A percentile compares a stretch with the other conserved stretches of the same genome.
Evolutionary conservation across 192 early-diverging fungal genomes (phyloP).

Genomic region (Linnemannia schmuckeri): DNA sequence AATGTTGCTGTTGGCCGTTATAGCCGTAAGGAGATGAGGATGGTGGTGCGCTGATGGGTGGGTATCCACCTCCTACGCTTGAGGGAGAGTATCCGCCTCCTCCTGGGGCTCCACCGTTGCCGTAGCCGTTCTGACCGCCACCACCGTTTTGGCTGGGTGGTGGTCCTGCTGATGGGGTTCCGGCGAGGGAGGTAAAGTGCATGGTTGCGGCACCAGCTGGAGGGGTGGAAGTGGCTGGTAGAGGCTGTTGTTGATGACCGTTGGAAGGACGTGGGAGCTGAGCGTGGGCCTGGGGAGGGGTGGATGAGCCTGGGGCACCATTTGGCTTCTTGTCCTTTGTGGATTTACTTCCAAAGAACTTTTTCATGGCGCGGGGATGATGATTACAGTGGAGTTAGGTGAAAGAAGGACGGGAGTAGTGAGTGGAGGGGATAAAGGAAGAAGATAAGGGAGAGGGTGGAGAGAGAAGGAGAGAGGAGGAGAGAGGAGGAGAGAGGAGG

Average conservation of each 20-base stretch:
- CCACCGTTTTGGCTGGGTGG: constrained; percentile 13
- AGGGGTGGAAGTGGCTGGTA: constrained; percentile 1
- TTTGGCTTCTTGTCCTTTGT: constrained; percentile 53
- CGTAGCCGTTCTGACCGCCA: neutral
- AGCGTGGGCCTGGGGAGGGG: constrained; percentile 14
- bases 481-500: neutral
- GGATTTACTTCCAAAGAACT: constrained; percentile 46
- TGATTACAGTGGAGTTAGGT: neutral
- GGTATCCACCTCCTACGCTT: constrained; percentile 22
- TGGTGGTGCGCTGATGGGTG: constrained; percentile 11
- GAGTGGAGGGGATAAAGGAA: neutral
- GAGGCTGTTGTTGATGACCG: constrained; percentile 22
- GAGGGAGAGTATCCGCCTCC: constrained; percentile 25
- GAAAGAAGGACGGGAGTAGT: no score
- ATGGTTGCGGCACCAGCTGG: constrained; percentile 32
- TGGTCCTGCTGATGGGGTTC: constrained; percentile 13
- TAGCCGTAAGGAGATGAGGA: constrained; percentile 23
- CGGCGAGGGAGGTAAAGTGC: constrained; percentile 47
- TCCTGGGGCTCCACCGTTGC: neutral
- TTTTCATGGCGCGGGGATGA: constrained; percentile 34
- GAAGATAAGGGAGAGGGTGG: neutral
- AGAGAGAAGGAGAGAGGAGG: neutral
- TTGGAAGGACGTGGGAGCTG: constrained; percentile 30
- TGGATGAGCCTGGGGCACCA: constrained; percentile 7
- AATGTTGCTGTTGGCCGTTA: constrained; percentile 33